These are phyloP conservation scores for Verticillium klebahnii DNA, from an alignment of 2,329 filamentous ascomycete species.

Conservation along the genomic window DNA sequence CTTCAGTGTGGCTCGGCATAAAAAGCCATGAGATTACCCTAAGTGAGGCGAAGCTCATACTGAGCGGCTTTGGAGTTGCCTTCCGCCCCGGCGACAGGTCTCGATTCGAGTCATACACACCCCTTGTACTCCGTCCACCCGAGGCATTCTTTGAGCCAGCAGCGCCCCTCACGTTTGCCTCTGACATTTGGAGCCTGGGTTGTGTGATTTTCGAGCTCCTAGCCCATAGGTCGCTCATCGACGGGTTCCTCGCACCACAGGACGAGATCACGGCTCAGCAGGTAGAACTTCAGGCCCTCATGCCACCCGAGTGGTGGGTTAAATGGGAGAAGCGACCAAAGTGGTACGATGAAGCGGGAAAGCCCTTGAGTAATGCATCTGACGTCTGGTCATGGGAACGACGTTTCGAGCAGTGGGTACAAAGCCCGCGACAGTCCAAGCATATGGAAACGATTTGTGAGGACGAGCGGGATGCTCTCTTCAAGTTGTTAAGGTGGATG, in stretches of 20 bases:
- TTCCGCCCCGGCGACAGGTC: conserved; percentile 21
- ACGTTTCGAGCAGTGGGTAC: conserved; percentile 14
- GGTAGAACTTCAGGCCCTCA: conserved; percentile 21
- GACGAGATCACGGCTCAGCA: conserved; percentile 24
- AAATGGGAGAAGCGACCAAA: conserved; percentile 17
- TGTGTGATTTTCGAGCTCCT: conserved; percentile 23
- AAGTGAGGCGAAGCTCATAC: conserved; percentile 13
- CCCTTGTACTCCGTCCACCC: conserved; percentile 24
- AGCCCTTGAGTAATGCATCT: conserved; percentile 5
- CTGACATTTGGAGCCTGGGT: conserved; percentile 26
- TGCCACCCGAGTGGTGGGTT: conserved; percentile 23
- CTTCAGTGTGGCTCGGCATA: conserved; percentile 28
- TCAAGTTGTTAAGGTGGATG: conserved; percentile 17
- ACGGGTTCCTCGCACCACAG: conserved; percentile 19
- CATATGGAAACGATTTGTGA: conserved; percentile 7
- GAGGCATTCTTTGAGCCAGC: conserved; percentile 27
- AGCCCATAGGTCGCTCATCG: conserved; percentile 21
- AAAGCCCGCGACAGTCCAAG: conserved; percentile 8
- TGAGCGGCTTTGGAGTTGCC: conserved; percentile 30
- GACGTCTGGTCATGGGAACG: conserved; percentile 13
- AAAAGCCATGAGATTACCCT: conserved; percentile 23
- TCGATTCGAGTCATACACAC: conserved; percentile 20
- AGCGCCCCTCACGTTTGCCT: conserved; percentile 21
- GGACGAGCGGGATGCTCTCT: conserved; percentile 12
- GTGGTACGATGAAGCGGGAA: conserved; percentile 10